Evolutionary conservation across 2,329 filamentous ascomycete species (phyloP).

Genomic region (Cordyceps militaris): DNA sequence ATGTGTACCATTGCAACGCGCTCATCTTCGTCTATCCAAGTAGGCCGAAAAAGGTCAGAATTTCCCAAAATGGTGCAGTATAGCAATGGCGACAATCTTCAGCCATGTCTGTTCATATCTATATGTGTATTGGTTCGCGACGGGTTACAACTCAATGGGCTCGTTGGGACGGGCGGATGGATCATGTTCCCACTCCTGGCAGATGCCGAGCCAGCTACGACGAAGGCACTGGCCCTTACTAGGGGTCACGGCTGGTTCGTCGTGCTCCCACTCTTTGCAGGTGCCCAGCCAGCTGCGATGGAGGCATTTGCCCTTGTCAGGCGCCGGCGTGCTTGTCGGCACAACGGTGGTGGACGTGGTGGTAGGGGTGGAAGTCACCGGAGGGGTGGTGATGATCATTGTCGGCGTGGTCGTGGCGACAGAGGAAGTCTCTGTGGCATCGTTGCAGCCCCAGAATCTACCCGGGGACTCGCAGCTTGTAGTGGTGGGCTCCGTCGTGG

Average conservation of each 20-base stretch:
- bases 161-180: slow-evolving; percentile 19
- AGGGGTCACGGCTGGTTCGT: slow-evolving; percentile 12
- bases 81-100: background rate
- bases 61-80: slow-evolving; percentile 4
- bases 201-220: slow-evolving; percentile 37
- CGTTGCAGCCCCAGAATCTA: slow-evolving; percentile 50
- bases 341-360: slow-evolving; percentile 20
- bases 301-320: slow-evolving; percentile 13
- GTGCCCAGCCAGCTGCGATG: slow-evolving; percentile 34
- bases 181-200: slow-evolving; percentile 29
- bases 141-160: slow-evolving; percentile 1
- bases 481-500: slow-evolving; percentile 23
- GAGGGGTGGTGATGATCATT: slow-evolving; percentile 34
- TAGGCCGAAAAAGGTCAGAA: background rate
- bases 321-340: slow-evolving; percentile 25
- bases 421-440: slow-evolving; percentile 26
- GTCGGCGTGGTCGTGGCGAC: slow-evolving; percentile 18
- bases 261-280: slow-evolving; percentile 32
- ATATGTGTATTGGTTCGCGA: background rate
- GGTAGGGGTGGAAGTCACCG: slow-evolving; percentile 37
- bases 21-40: slow-evolving; percentile 7
- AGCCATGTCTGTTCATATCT: slow-evolving; percentile 1
- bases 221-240: slow-evolving; percentile 22
- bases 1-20: background rate
- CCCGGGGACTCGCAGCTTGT: slow-evolving; percentile 36